Conservation (phyloP, 345 rosid genomes). For the Ceriops decandra region DNA sequence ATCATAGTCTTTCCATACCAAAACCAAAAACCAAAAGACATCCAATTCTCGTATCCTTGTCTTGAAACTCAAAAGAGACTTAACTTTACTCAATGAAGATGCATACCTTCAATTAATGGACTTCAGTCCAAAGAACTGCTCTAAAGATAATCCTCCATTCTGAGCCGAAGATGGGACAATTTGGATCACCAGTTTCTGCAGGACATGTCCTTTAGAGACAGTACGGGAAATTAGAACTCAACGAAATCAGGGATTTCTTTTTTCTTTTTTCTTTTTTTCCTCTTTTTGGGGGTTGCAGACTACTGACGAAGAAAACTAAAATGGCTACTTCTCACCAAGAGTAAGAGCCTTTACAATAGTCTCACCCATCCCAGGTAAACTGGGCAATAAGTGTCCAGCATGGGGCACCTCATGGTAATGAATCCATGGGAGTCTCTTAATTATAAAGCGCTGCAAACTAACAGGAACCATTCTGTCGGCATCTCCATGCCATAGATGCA, state of each 20-base stretch:
- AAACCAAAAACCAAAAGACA: too few species aligned
- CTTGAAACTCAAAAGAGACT: too few species aligned
- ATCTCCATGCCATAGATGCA: slow-evolving; percentile 32
- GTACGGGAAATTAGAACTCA: neutral
- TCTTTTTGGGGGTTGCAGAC: neutral
- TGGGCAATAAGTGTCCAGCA: slow-evolving; percentile 23
- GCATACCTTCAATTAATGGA: too few species aligned
- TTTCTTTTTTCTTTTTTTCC: too few species aligned
- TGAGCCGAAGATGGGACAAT: too few species aligned
- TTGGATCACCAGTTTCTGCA: too few species aligned
- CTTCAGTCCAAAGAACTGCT: neutral
- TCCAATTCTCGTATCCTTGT: too few species aligned
- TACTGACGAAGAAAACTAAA: neutral
- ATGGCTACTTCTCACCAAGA: neutral
- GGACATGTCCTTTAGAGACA: neutral
- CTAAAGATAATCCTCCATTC: neutral
- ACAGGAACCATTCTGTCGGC: slow-evolving; percentile 26
- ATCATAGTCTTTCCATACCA: too few species aligned
- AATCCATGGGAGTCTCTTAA: slow-evolving; percentile 21
- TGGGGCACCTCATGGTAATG: slow-evolving; percentile 24
- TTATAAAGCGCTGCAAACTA: slow-evolving; percentile 25
- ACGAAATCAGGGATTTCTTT: neutral
- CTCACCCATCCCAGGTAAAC: neutral
- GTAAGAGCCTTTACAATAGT: slow-evolving; percentile 10
- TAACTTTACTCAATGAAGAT: too few species aligned